Evolutionary conservation across 129 eudicot species (phyloP).

Genomic region (Helianthus tuberosus): DNA sequence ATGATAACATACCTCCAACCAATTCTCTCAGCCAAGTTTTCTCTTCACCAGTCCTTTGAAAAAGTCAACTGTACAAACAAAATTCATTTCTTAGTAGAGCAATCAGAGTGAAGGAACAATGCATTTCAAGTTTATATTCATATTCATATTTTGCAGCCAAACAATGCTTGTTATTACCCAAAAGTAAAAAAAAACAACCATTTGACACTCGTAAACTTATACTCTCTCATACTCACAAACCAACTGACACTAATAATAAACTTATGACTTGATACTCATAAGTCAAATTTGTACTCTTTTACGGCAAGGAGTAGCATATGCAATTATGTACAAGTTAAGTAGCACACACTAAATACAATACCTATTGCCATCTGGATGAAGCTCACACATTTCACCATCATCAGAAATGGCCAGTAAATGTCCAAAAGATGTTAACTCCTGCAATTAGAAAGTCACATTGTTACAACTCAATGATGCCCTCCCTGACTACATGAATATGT

Average conservation of each 20-base stretch:
- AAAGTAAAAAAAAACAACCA: background rate
- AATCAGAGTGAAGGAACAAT: too few species aligned
- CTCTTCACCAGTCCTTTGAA: constrained; percentile 86
- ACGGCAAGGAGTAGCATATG: too few species aligned
- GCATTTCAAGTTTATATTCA: too few species aligned
- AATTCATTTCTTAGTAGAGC: background rate
- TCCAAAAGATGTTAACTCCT: too few species aligned
- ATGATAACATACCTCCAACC: background rate
- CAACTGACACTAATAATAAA: background rate
- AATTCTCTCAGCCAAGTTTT: constrained; percentile 46
- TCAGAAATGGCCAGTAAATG: too few species aligned
- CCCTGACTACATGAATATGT: too few species aligned
- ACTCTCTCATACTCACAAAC: too few species aligned
- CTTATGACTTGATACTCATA: background rate
- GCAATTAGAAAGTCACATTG: too few species aligned
- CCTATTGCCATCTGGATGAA: constrained; percentile 99
- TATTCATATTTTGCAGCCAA: background rate
- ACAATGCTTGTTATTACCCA: background rate
- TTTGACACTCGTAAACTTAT: background rate
- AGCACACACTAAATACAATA: constrained; percentile 18
- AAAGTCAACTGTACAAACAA: constrained; percentile 69
- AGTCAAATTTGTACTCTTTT: background rate
- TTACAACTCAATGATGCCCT: too few species aligned
- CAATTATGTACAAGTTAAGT: too few species aligned
- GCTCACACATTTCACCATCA: constrained; percentile 88